Percentiles rank a stretch among this genome's conserved stretches.
phyloP scores from a whole-genome alignment of 1,139 yeast species.

The Hansenula sp. region DNA sequence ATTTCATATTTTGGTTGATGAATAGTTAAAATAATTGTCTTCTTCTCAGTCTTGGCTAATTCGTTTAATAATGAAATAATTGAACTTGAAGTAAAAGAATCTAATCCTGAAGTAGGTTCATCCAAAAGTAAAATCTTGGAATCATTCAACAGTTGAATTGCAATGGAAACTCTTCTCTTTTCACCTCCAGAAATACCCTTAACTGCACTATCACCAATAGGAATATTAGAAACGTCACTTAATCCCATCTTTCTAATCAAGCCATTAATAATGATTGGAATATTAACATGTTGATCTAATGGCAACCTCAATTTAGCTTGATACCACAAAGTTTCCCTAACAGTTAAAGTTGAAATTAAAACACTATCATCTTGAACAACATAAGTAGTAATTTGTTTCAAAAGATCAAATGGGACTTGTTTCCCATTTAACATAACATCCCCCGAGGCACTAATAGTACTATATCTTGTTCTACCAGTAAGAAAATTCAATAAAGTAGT shows the following conservation, averaged over 20 bases:
- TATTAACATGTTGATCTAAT: constrained; percentile 28
- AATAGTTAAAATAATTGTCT: constrained; percentile 74
- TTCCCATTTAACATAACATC: constrained; percentile 37
- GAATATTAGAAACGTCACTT: constrained; percentile 71
- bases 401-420: constrained; percentile 38
- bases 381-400: constrained; percentile 58
- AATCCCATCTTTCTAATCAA: constrained; percentile 67
- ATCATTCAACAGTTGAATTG: constrained; percentile 66
- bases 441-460: constrained; percentile 35
- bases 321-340: constrained; percentile 65
- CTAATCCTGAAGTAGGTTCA: constrained; percentile 86
- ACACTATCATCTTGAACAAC: constrained; percentile 82
- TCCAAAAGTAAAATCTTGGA: constrained; percentile 73
- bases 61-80: constrained; percentile 58
- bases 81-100: constrained; percentile 74
- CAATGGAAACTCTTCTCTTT: constrained; percentile 74
- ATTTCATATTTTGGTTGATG: constrained; percentile 80
- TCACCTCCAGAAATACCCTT: constrained; percentile 88
- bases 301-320: constrained; percentile 65
- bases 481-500: constrained; percentile 65
- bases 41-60: constrained; percentile 52
- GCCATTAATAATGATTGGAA: constrained; percentile 41
- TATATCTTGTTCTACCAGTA: constrained; percentile 56
- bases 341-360: constrained; percentile 66
- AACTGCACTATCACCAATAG: constrained; percentile 63